Evolutionary conservation across 2,329 filamentous ascomycete genomes (phyloP), one percentile per base, ranked within the genome.

Genomic region (Fusarium decemcellulare): DNA sequence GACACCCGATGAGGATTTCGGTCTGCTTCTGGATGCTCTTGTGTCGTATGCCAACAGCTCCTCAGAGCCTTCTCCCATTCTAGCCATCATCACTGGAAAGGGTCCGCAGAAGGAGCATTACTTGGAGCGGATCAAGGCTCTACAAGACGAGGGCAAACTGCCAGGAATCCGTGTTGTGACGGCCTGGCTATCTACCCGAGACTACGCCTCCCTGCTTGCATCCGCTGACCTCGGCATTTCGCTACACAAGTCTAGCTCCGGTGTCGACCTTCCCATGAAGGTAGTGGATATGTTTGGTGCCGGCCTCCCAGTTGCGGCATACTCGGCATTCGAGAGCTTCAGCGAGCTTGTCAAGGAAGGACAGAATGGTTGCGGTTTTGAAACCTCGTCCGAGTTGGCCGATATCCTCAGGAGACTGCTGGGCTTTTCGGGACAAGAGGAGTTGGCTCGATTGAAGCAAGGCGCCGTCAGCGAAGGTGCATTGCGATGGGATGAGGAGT

Each of bases 271-370:
- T 18, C 96, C 96, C 0, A 99, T 99, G 96, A 99, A 99, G 81
- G 94, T 99, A 1, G 95, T 99, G 14, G 96, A 99, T 78, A 98
- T 99, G 95, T 98, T 99, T 78, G 96, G 96, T 3, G 92, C 95
- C 0, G 96, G 95, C 0, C 83, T 99, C 30, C 96, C 96, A 0
- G 96, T 99, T 0, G 91, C 92, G 0, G 95, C 94, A 5, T 98
- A 96, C 86, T 89, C 88, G 29, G 87, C 88, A 3, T 99, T 97
- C 76, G 91, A 95, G 76, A 95, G 95, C 67, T 97, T 97, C 86
- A 85, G 88, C 3, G 96, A 99, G 81, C 83, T 99, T n/a, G 93
- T 99, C 29, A 91, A 88, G 55, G 95, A 98, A 74, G 92, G 93
- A 0, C 85, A 90, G 40, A 98, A 98, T 77, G 96, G 96, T 2